Evolutionary conservation across 306 rosid species (phyloP), one percentile per base, ranked within the genome.

Genomic region (Chamaecrista fasciculata): DNA sequence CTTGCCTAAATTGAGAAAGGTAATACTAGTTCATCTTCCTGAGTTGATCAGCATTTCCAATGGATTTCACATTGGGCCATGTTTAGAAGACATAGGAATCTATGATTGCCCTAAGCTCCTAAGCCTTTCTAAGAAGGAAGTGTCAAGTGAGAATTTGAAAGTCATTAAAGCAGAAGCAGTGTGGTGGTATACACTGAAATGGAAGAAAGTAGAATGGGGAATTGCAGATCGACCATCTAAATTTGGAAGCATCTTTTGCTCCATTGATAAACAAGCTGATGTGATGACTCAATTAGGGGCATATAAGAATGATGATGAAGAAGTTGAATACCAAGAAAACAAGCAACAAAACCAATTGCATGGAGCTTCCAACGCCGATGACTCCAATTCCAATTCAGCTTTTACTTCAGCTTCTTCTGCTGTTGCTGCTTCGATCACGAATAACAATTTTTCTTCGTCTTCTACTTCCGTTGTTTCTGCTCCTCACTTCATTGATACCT

Each of bases 171-270:
- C 68, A 29, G 76, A 59, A 51, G 21, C 11, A 15, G 5, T 1
- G 40, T 71, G 76, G 76, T 71, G 76, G 68, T 66, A 43, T 12
- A 33, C 11, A n/a, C 11, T 62, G 0, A 7, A 11, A 20, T 57
- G 11, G 67, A 70, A 59, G 12, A 23, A 58, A 2, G 14, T 15
- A 2, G 34, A 62, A 15, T 24, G 50, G 51, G 51, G 19, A 2
- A 15, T 5, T 23, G 14, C 11, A 0, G 6, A 16, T 1, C 11
- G 24, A 7, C 66, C 21, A 0, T 5, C 4, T 4, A 10, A 19
- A 6, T 43, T 70, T 36, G n/a, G 29, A 11, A 5, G 2, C 24
- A 43, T 70, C 4, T 58, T 57, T 58, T 34, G 14, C 11, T 16
- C 43, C 4, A 28, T 58, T 24, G 3, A 39, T 21, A 12, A 1